Evolutionary conservation across 148 eudicot genomes (phyloP).

Genomic region (Amaranthus cruentus): DNA sequence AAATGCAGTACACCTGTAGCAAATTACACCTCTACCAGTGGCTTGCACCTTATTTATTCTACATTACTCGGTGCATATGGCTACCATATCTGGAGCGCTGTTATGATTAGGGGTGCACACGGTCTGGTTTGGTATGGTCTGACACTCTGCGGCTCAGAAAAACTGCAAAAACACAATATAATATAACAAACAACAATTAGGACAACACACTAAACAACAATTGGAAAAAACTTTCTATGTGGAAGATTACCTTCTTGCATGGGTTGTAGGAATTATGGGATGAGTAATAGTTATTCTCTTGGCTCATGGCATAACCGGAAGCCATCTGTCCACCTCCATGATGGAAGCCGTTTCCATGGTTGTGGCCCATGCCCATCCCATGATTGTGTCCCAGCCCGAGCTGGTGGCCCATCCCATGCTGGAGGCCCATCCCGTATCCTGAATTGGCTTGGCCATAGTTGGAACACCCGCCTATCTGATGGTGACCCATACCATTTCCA

Average conservation of each 20-base stretch:
- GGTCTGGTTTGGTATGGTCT: too few relatives aligned
- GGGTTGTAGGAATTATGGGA: constrained; percentile 13
- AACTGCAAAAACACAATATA: constrained; percentile 26
- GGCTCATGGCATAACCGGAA: constrained; percentile 15
- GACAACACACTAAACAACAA: not conserved
- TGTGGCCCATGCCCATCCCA: constrained; percentile 1
- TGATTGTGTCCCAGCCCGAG: constrained; percentile 9
- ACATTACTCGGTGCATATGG: not conserved
- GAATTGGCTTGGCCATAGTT: constrained; percentile 20
- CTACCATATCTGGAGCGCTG: not conserved
- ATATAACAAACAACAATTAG: not conserved
- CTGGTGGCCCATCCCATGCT: too few relatives aligned
- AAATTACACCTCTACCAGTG: constrained; percentile 15
- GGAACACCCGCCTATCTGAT: constrained; percentile 26
- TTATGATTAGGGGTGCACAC: too few relatives aligned
- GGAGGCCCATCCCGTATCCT: too few relatives aligned
- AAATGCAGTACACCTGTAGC: constrained; percentile 2
- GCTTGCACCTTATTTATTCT: constrained; percentile 18
- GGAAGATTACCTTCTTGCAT: constrained; percentile 22
- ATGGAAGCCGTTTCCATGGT: constrained; percentile 15
- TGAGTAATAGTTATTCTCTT: constrained; percentile 16
- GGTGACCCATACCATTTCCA: constrained; percentile 5
- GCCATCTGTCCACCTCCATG: constrained; percentile 16
- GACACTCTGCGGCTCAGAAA: constrained; percentile 10
- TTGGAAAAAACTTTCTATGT: not conserved